Conservation (phyloP, 164 flowering plant species). For the Chimonanthus salicifolius region DNA sequence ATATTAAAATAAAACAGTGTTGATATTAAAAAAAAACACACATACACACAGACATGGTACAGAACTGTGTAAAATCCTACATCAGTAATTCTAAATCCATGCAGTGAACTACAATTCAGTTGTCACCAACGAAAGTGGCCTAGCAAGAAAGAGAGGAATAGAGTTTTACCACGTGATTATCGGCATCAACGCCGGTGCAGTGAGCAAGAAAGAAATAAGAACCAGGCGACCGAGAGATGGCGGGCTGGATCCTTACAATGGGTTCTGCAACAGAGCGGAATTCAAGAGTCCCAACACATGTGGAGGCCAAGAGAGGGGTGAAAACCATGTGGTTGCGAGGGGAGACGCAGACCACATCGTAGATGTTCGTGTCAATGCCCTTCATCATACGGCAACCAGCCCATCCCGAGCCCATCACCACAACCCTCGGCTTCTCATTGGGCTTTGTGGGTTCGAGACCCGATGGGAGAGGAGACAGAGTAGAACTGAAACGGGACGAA, state of each 20-base stretch:
- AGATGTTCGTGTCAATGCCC: slow-evolving; percentile 58
- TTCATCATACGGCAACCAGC: slow-evolving; percentile 92
- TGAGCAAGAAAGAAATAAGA: slow-evolving; percentile 82
- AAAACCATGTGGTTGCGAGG: slow-evolving; percentile 99
- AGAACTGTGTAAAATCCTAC: neutral
- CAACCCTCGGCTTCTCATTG: slow-evolving; percentile 84
- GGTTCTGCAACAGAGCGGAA: slow-evolving; percentile 98
- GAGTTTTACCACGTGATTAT: slow-evolving; percentile 40
- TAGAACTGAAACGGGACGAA: neutral
- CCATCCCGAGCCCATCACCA: slow-evolving; percentile 93
- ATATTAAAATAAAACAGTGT: too few species aligned
- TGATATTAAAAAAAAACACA: too few species aligned
- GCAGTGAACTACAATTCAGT: neutral
- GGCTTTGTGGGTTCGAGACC: slow-evolving; percentile 64
- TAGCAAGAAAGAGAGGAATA: neutral
- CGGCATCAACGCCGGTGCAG: slow-evolving; percentile 50
- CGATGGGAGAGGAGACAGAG: neutral
- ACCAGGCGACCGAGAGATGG: slow-evolving; percentile 69
- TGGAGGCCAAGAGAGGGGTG: slow-evolving; percentile 90
- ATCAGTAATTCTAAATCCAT: too few species aligned
- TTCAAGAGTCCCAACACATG: slow-evolving; percentile 97
- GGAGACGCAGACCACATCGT: slow-evolving; percentile 87
- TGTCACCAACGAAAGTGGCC: neutral
- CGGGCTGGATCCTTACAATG: slow-evolving; percentile 84
- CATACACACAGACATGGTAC: neutral